These are phyloP conservation scores for Pseudoperonospora humuli DNA, from an alignment of 352 stramenopile genomes.

Conservation along the genomic window DNA sequence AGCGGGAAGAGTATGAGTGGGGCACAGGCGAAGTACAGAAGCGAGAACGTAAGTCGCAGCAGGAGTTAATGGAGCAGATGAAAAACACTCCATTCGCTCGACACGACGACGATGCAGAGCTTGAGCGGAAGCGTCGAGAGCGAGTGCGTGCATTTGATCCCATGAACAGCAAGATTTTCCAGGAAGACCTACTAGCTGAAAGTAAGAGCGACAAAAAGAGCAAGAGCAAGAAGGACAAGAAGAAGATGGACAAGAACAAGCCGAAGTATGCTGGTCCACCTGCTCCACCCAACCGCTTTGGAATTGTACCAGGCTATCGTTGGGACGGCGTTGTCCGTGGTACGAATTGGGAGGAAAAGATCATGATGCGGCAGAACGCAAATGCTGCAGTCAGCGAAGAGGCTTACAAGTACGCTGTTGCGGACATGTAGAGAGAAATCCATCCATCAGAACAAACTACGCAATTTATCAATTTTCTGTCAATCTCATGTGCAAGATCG, in stretches of 20 bases:
- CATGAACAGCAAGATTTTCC: constrained; percentile 69
- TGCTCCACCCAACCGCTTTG: constrained; percentile 79
- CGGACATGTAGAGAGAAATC: constrained; percentile 56
- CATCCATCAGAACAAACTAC: not conserved
- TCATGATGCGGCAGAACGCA: constrained; percentile 78
- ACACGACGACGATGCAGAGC: constrained; percentile 58
- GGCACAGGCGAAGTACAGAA: constrained; percentile 79
- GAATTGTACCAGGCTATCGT: constrained; percentile 93
- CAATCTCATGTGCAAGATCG: not conserved
- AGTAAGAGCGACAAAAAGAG: constrained; percentile 25
- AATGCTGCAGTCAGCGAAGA: constrained; percentile 55
- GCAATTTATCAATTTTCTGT: not conserved
- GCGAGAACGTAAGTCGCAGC: constrained; percentile 44
- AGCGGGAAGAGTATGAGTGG: constrained; percentile 79
- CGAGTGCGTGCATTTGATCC: constrained; percentile 68
- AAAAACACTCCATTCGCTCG: constrained; percentile 58
- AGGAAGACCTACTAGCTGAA: constrained; percentile 42
- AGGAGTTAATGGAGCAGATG: constrained; percentile 57
- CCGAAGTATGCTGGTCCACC: constrained; percentile 64
- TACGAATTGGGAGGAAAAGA: constrained; percentile 93
- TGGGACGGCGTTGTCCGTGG: constrained; percentile 97
- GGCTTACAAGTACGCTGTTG: constrained; percentile 72
- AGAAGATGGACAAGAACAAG: constrained; percentile 26
- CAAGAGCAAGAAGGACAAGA: constrained; percentile 39
- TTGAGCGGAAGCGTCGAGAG: constrained; percentile 50